Base-by-base conservation (phyloP, 2,329 filamentous ascomycete genomes). In the Coniella vitis region DNA sequence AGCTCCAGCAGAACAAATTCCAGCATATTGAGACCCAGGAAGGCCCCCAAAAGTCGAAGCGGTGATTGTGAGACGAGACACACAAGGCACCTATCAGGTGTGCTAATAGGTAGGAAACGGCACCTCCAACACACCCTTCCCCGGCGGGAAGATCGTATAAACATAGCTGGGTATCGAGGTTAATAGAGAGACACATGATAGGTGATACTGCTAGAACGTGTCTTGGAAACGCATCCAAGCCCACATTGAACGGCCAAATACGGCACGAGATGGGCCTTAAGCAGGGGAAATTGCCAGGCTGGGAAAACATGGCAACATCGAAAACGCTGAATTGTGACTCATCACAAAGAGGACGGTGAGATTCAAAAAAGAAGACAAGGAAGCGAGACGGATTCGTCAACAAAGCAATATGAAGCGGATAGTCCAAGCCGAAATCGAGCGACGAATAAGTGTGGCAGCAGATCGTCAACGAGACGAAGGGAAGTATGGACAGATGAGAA, bases 401-500 rank as follows among this genome's bases (percentile, higher is more conserved):
- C 25, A 29, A 10, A 29, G 10, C 25, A 29, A 10, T 10, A 29
- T 10, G 25, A 10, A 29, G 25, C 5, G 5, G 25, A 29, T 29
- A 10, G n/a, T n/a, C n/a, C 25, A 29, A 29, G 25, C 25, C 10
- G 25, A 5, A 13, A 9, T 16, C n/a, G 45, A 17, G n/a, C 19
- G 41, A 34, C 34, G 20, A 38, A 38, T 42, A 47, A 35, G 34
- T 37, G 48, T n/a, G n/a, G n/a, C n/a, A 54, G 25, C 20, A 42
- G 16, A 41, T 16, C n/a, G 29, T 14, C n/a, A 19, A 25, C 25
- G 42, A 31, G 39, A 43, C 41, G 20, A 34, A 45, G 48, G 47
- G 47, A 42, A 38, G 41, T 50, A 29, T 43, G 20, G 29, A 3
- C 9, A 13, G 25, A 13, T 45, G 47, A n/a, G n/a, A n/a, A n/a